A percentile compares a stretch with the other conserved stretches of the same genome.
These are phyloP conservation scores for Globisporangium camurandrum DNA, from an alignment of 352 stramenopile species.

Conservation along the genomic window DNA sequence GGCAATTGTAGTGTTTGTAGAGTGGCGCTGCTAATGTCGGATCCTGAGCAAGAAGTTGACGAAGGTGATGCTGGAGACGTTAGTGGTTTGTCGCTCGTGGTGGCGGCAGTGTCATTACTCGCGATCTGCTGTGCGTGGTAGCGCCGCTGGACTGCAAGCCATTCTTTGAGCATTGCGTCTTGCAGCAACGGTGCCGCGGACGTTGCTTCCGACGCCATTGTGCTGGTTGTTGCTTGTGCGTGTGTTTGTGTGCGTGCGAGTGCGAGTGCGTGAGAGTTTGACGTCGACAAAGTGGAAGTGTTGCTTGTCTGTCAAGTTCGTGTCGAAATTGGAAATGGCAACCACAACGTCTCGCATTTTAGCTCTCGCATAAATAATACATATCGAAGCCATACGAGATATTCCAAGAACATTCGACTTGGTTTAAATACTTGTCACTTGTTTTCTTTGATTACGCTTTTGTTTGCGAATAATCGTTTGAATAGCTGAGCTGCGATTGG, in stretches of 20 bases:
- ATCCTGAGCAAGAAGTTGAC: too few relatives aligned
- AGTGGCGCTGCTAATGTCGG: too few relatives aligned
- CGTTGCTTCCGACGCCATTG: background rate
- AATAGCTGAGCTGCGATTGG: too few relatives aligned
- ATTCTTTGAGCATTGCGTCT: constrained; percentile 42
- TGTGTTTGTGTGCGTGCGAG: background rate
- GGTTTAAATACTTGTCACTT: background rate
- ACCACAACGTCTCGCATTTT: background rate
- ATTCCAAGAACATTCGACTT: constrained; percentile 9
- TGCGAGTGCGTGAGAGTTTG: background rate
- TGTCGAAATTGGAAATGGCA: constrained; percentile 7
- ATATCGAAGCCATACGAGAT: background rate
- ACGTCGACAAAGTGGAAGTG: background rate
- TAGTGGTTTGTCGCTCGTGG: background rate
- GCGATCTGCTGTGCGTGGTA: constrained; percentile 38
- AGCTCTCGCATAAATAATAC: background rate
- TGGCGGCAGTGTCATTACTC: constrained; percentile 11
- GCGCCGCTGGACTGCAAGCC: constrained; percentile 53
- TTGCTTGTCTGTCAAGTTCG: background rate
- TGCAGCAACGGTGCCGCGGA: constrained; percentile 19
- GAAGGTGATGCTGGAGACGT: background rate
- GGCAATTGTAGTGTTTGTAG: background rate
- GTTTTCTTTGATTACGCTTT: background rate
- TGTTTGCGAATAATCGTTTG: background rate
- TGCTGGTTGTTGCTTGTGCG: background rate